Evolutionary conservation across 176 grass and related monocot genomes (phyloP).

Genomic region (Phyllostachys edulis): DNA sequence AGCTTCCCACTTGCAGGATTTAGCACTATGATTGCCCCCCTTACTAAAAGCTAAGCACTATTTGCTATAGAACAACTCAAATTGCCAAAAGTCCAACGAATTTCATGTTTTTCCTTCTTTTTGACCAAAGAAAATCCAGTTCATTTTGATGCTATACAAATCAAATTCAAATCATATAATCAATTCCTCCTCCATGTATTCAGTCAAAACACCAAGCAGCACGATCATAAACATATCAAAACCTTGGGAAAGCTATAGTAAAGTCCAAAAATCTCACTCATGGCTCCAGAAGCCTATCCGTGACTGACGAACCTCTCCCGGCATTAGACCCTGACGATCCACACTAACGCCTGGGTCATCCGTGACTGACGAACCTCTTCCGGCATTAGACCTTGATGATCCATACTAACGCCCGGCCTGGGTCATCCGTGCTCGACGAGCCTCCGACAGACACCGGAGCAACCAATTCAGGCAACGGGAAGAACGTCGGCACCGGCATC

Average conservation of each 20-base stretch:
- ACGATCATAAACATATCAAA: neutral
- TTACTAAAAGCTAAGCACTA: neutral
- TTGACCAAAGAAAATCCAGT: neutral
- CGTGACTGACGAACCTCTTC: neutral
- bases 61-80: neutral
- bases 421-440: neutral
- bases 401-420: neutral
- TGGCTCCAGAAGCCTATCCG: constrained; percentile 19
- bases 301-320: neutral
- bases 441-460: constrained; percentile 21
- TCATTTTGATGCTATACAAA: neutral
- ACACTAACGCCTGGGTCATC: neutral
- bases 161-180: neutral
- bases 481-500: constrained; percentile 65
- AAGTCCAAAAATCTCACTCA: neutral
- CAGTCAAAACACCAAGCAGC: neutral
- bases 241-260: neutral
- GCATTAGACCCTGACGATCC: constrained; percentile 25
- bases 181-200: neutral
- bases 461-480: constrained; percentile 40
- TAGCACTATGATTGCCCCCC: neutral
- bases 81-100: neutral
- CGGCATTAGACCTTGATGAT: constrained; percentile 21
- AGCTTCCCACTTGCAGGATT: neutral
- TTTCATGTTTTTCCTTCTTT: neutral